A percentile compares a stretch with the other conserved stretches of the same genome.
phyloP scores from a whole-genome alignment of 768 basidiomycete species.

The Amyloporia xantha region DNA sequence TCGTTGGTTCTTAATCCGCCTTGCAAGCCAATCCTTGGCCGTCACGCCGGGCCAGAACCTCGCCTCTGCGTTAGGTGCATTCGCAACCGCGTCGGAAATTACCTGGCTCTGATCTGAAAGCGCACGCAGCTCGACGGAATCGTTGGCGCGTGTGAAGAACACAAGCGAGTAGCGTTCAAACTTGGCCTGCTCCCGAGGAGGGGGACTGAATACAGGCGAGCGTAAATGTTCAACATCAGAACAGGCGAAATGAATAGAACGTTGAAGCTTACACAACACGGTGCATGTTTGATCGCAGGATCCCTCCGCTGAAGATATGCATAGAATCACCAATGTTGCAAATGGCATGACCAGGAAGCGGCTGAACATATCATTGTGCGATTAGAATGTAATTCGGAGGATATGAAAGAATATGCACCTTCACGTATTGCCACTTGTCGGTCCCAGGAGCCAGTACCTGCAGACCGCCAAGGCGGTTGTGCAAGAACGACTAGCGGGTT shows the following conservation, averaged over 20 bases:
- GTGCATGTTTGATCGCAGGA: constrained; percentile 61
- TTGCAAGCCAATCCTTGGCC: constrained; percentile 33
- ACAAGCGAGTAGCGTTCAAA: constrained; percentile 64
- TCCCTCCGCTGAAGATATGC: constrained; percentile 55
- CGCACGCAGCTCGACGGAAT: constrained; percentile 44
- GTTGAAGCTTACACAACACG: constrained; percentile 31
- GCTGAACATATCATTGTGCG: constrained; percentile 13
- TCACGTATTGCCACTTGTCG: constrained; percentile 62
- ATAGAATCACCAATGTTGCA: constrained; percentile 48
- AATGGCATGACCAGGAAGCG: constrained; percentile 27
- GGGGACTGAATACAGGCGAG: constrained; percentile 29
- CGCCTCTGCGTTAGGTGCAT: constrained; percentile 26
- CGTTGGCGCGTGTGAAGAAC: constrained; percentile 59
- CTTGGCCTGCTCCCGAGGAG: constrained; percentile 49
- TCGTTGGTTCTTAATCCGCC: constrained; percentile 32
- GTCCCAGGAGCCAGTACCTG: constrained; percentile 59
- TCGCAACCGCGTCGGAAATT: constrained; percentile 37
- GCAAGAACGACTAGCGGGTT: constrained; percentile 48
- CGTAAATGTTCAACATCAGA: background rate
- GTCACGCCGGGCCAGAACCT: constrained; percentile 29
- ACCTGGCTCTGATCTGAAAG: constrained; percentile 42
- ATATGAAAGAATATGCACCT: constrained; percentile 28
- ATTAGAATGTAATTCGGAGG: background rate
- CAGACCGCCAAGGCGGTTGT: constrained; percentile 64
- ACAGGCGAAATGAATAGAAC: background rate